phyloP scores from a whole-genome alignment of 2,329 filamentous ascomycete species.

The Acarospora socialis region DNA sequence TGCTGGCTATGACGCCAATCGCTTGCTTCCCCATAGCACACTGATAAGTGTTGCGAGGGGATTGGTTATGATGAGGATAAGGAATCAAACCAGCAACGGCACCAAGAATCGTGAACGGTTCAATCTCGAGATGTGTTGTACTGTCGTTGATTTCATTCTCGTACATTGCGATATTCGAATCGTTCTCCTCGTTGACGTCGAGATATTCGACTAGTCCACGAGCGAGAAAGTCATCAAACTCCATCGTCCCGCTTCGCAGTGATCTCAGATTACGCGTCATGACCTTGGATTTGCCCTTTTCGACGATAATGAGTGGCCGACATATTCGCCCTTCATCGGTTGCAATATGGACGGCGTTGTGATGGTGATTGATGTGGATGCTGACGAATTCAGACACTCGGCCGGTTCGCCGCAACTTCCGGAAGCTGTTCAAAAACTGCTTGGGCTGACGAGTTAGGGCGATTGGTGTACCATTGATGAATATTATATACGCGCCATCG shows the following conservation, averaged over 20 bases:
- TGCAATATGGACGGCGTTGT: constrained; percentile 82
- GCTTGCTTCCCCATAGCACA: constrained; percentile 99
- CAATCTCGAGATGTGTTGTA: constrained; percentile 92
- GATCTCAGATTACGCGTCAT: constrained; percentile 64
- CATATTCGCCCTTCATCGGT: constrained; percentile 96
- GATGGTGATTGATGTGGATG: constrained; percentile 89
- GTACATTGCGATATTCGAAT: constrained; percentile 81
- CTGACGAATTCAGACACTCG: constrained; percentile 93
- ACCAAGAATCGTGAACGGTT: constrained; percentile 91
- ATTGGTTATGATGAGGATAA: constrained; percentile 98
- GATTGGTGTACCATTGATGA: constrained; percentile 89
- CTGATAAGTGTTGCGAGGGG: constrained; percentile 95
- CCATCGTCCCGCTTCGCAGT: constrained; percentile 66
- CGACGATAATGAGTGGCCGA: constrained; percentile 87
- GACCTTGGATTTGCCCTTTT: constrained; percentile 71
- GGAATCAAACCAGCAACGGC: constrained; percentile 93
- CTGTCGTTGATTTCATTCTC: constrained; percentile 69
- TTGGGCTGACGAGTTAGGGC: constrained; percentile 78
- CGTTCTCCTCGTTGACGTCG: constrained; percentile 97
- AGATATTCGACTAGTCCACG: constrained; percentile 89
- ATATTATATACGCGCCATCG: constrained; percentile 73
- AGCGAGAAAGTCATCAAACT: constrained; percentile 87
- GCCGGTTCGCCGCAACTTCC: constrained; percentile 73
- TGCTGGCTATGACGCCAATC: constrained; percentile 94
- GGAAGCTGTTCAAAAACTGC: constrained; percentile 70